These are phyloP conservation scores for Hypoxylon fuscum DNA, from an alignment of 495 filamentous ascomycete genomes.

Conservation along the genomic window DNA sequence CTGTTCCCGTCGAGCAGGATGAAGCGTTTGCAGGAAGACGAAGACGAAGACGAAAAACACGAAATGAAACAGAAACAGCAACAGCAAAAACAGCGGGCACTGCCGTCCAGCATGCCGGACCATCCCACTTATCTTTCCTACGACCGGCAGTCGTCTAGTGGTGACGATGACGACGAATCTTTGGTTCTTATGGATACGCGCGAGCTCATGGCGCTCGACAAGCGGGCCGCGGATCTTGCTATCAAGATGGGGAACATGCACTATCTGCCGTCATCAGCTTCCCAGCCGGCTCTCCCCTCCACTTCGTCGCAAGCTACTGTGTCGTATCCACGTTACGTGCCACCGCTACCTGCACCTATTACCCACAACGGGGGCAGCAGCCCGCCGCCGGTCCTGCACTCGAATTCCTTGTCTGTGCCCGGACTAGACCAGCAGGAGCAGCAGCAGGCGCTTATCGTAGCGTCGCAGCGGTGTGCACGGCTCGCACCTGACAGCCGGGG, in stretches of 20 bases:
- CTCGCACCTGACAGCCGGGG: slow-evolving; percentile 62
- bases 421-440: slow-evolving; percentile 20
- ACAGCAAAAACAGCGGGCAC: background rate
- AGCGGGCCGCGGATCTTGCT: slow-evolving; percentile 40
- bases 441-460: slow-evolving; percentile 3
- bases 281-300: slow-evolving; percentile 34
- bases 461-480: slow-evolving; percentile 19
- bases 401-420: slow-evolving; percentile 3
- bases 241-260: slow-evolving; percentile 43
- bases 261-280: slow-evolving; percentile 41
- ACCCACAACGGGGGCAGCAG: slow-evolving; percentile 13
- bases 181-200: slow-evolving; percentile 56
- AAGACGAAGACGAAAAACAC: slow-evolving; percentile 16
- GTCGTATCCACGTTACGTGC: slow-evolving; percentile 43
- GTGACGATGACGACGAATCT: slow-evolving; percentile 40
- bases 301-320: slow-evolving; percentile 7
- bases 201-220: slow-evolving; percentile 55
- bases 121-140: slow-evolving; percentile 45
- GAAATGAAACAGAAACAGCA: slow-evolving; percentile 3
- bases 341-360: slow-evolving; percentile 35
- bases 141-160: slow-evolving; percentile 46
- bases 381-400: slow-evolving; percentile 25
- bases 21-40: slow-evolving; percentile 45
- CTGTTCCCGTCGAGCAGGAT: slow-evolving; percentile 51
- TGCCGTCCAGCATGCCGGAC: slow-evolving; percentile 25